Evolutionary conservation across 345 rosid genomes (phyloP), one percentile per base, ranked within the genome.

Genomic region (Draba incana): DNA sequence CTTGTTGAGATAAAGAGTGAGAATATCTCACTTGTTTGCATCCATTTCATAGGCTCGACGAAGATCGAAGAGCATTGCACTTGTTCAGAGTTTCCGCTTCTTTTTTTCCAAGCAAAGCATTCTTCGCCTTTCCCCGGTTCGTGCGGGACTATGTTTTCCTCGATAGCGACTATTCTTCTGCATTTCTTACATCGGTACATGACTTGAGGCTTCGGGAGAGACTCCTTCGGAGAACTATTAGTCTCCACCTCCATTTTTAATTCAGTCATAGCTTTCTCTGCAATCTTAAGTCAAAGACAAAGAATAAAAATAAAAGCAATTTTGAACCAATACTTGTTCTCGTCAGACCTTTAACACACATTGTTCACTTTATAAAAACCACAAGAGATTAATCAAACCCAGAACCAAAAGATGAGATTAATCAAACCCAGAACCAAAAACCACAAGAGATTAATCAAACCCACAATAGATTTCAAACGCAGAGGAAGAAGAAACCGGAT

Each of bases 21-120:
- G 3, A 8, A 12, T 9, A 0, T 30, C 7, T 71, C 24, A 86
- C 92, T 88, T 70, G 86, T 66, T 72, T 88, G 72, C 98, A 92
- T 92, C 98, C 98, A 90, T 78, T 88, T 90, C 93, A 92, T 80
- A 60, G 98, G 95, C 80, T 88, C 96, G 0, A 92, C 97, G 30
- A 92, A 92, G 66, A 92, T 79, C 37, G 96, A 90, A 66, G 90
- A 82, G 79, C 93, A 90, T 65, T 82, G 86, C 14, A 74, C 75
- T 48, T 69, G 78, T 68, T 66, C 79, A n/a, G 71, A 64, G 63
- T 84, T 75, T 4, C 80, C 79, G 0, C 81, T 82, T 77, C 96
- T 81, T 84, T 79, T 92, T 66, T 82, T 90, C 89, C 92, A 83
- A 76, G 81, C 88, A 65, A 92, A 89, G 68, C 83, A 81, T 71